Evolutionary conservation across 2,329 filamentous ascomycete genomes (phyloP), one percentile per base, ranked within the genome.

Genomic region (Fusarium robinianum): DNA sequence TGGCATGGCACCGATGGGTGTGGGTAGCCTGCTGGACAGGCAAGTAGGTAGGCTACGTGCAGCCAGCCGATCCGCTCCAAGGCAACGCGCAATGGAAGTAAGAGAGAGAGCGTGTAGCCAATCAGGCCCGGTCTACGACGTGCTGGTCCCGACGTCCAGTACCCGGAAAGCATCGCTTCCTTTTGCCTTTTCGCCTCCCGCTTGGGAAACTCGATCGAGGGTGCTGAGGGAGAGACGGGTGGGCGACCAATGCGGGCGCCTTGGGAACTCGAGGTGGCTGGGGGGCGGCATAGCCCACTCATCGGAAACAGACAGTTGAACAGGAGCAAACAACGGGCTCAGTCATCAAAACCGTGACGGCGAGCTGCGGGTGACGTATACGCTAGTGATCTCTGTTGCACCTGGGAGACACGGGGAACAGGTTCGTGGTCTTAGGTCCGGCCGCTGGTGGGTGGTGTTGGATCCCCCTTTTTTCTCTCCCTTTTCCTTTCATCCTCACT

Each of bases 41-140:
- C n/a, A n/a, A n/a, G n/a, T n/a, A 51, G 41, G 37, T 36, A 43
- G 17, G 51, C 26, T 38, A n/a, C n/a, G n/a, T n/a, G 52, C 46
- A 35, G 25, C 46, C 51, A 31, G 50, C 34, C 37, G 41, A 54
- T 51, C 51, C 54, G 31, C 44, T 18, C 15, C 23, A 31, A 24
- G 35, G 46, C n/a, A n/a, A 54, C 51, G 51, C 51, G 51, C 46
- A 55, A 55, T 34, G 32, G 41, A 44, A 41, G 19, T 24, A 34
- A 39, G 17, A 38, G 26, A n/a, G n/a, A n/a, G n/a, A n/a, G 38
- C 11, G 15, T 24, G 17, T 24, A 16, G 32, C 46, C 51, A 55
- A 48, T 51, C 51, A 53, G 30, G 16, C 29, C 22, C 8, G 26
- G 35, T n/a, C 26, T 29, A 48, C 21, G 22, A 36, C 35, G 32